Evolutionary conservation across 2,329 filamentous ascomycete species (phyloP).

Genomic region (Alternaria brassicae): DNA sequence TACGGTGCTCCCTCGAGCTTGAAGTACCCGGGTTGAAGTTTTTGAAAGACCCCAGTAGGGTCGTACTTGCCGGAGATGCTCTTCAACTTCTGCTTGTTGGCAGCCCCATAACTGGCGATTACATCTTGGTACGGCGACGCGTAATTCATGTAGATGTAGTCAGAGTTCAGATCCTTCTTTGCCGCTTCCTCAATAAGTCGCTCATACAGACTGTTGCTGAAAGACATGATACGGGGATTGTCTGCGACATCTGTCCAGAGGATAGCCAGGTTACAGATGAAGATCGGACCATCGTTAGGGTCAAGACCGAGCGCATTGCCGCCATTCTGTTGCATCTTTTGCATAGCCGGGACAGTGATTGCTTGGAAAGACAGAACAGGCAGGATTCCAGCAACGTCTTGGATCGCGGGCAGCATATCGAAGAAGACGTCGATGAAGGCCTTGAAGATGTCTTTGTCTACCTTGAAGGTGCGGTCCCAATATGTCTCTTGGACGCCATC

Average conservation of each 20-base stretch:
- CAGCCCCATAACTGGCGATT: slow-evolving; percentile 51
- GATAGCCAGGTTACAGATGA: slow-evolving; percentile 29
- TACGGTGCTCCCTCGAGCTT: slow-evolving; percentile 32
- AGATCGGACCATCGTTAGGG: slow-evolving; percentile 27
- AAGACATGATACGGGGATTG: slow-evolving; percentile 31
- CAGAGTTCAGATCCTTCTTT: slow-evolving; percentile 16
- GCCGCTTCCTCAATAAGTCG: slow-evolving; percentile 19
- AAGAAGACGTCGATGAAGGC: slow-evolving; percentile 33
- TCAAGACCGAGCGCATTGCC: slow-evolving; percentile 44
- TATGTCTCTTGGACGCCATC: slow-evolving; percentile 34
- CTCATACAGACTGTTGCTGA: slow-evolving; percentile 29
- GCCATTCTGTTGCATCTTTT: slow-evolving; percentile 36
- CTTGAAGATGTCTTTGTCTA: slow-evolving; percentile 29
- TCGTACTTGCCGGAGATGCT: slow-evolving; percentile 24
- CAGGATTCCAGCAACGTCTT: slow-evolving; percentile 29
- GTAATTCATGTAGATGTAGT: slow-evolving; percentile 58
- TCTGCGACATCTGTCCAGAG: slow-evolving; percentile 35
- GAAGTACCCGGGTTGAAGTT: slow-evolving; percentile 31
- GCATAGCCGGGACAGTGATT: slow-evolving; percentile 33
- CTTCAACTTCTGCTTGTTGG: slow-evolving; percentile 40
- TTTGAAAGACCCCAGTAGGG: slow-evolving; percentile 28
- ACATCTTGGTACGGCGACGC: slow-evolving; percentile 54
- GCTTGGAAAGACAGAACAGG: slow-evolving; percentile 38
- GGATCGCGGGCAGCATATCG: slow-evolving; percentile 30
- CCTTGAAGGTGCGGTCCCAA: slow-evolving; percentile 37